These are phyloP conservation scores for Areca catechu DNA, from an alignment of 176 grass and related monocot genomes.

Conservation along the genomic window DNA sequence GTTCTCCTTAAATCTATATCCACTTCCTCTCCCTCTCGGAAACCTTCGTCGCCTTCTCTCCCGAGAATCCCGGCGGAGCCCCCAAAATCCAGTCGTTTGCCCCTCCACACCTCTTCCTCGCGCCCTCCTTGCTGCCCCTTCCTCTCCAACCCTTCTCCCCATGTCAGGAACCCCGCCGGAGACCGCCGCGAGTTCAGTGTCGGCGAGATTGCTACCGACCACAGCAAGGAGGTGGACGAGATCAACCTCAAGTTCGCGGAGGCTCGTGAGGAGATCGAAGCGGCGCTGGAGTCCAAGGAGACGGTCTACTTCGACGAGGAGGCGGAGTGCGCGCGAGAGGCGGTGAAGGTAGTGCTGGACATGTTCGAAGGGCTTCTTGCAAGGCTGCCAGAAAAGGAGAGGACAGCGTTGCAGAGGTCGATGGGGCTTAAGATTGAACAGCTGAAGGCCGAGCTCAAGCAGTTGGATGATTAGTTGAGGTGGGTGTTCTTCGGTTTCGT, in stretches of 20 bases:
- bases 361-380: slow-evolving; percentile 68
- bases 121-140: too few relatives aligned
- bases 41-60: too few relatives aligned
- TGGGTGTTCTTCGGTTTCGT: neutral
- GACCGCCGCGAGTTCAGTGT: neutral
- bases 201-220: slow-evolving; percentile 5
- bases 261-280: slow-evolving; percentile 92
- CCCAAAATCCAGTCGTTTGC: too few relatives aligned
- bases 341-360: slow-evolving; percentile 39
- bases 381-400: slow-evolving; percentile 49
- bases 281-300: slow-evolving; percentile 90
- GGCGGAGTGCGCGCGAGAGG: slow-evolving; percentile 70
- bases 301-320: slow-evolving; percentile 96
- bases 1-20: too few relatives aligned
- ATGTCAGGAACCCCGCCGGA: neutral
- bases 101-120: too few relatives aligned
- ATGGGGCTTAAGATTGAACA: slow-evolving; percentile 99
- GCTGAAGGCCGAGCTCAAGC: slow-evolving; percentile 90
- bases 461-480: slow-evolving; percentile 60
- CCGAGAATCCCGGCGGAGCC: too few relatives aligned
- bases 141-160: too few relatives aligned
- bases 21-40: too few relatives aligned
- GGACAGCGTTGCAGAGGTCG: slow-evolving; percentile 53
- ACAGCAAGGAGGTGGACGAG: slow-evolving; percentile 78
- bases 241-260: slow-evolving; percentile 95